These are phyloP conservation scores for Cutaneotrichosporon mucoides DNA, from an alignment of 1,284 basidiomycete genomes.

Conservation along the genomic window DNA sequence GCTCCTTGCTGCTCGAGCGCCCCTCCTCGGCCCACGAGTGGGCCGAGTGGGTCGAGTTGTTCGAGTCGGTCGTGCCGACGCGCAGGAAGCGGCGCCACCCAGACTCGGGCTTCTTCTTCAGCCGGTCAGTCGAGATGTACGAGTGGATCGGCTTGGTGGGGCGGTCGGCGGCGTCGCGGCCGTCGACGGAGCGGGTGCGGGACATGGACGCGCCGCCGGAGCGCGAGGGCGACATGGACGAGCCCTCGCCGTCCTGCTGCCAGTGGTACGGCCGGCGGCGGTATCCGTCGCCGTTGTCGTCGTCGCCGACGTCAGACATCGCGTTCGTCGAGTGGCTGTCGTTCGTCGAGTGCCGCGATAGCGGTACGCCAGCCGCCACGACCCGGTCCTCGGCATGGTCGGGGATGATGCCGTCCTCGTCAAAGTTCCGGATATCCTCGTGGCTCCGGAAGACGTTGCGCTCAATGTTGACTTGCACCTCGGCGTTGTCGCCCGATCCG, in stretches of 20 bases:
- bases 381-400: background rate
- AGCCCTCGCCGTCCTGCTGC: no score
- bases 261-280: conserved; percentile 12
- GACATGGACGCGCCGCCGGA: background rate
- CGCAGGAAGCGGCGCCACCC: conserved; percentile 20
- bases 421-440: conserved; percentile 1
- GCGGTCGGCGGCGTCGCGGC: background rate
- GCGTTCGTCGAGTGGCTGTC: conserved; percentile 20
- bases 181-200: background rate
- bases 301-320: conserved; percentile 7
- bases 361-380: background rate
- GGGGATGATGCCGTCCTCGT: background rate
- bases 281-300: conserved; percentile 14
- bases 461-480: conserved; percentile 24
- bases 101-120: conserved; percentile 3
- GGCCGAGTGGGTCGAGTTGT: background rate
- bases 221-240: background rate
- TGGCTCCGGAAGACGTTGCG: background rate
- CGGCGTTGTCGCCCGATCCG: conserved; percentile 54
- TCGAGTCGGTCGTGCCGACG: conserved; percentile 7
- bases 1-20: conserved; percentile 2
- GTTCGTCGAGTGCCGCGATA: background rate
- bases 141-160: conserved; percentile 12
- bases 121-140: conserved; percentile 12
- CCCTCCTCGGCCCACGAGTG: conserved; percentile 12